These are phyloP conservation scores for Aspergillus flavus DNA, from an alignment of 2,329 filamentous ascomycete genomes.

Conservation along the genomic window DNA sequence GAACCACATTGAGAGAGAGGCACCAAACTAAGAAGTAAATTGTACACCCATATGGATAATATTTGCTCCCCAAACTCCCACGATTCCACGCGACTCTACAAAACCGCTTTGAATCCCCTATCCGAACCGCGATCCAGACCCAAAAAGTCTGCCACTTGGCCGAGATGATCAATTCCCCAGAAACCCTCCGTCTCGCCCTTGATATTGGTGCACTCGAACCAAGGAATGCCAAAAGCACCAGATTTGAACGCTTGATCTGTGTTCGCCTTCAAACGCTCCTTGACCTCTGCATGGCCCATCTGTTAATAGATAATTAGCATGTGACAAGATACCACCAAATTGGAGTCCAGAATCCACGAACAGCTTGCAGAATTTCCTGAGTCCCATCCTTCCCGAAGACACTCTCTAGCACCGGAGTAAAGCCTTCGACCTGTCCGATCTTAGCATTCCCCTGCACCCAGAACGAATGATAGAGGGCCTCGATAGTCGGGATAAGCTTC, in stretches of 20 bases:
- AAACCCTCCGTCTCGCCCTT: conserved; percentile 58
- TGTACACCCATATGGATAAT: background rate
- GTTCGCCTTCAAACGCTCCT: conserved; percentile 51
- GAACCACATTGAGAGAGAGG: background rate
- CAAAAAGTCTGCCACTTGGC: conserved; percentile 56
- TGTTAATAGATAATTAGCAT: conserved; percentile 12
- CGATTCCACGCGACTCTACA: conserved; percentile 18
- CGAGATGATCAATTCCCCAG: conserved; percentile 65
- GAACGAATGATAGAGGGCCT: conserved; percentile 53
- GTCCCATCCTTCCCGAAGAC: conserved; percentile 51
- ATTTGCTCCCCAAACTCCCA: background rate
- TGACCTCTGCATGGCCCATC: conserved; percentile 43
- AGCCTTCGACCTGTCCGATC: conserved; percentile 49
- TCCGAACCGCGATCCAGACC: conserved; percentile 47
- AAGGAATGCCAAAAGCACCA: conserved; percentile 64
- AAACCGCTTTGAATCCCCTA: conserved; percentile 31
- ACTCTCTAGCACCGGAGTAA: conserved; percentile 47
- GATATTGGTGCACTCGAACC: conserved; percentile 59
- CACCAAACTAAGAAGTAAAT: background rate
- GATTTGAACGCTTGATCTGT: conserved; percentile 55
- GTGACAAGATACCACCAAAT: background rate
- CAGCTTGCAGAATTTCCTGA: conserved; percentile 44
- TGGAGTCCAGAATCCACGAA: conserved; percentile 26
- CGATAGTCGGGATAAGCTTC: conserved; percentile 45
- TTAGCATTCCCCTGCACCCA: conserved; percentile 53